Conservation (phyloP, 2,329 filamentous ascomycete species). For the Colletotrichum eremochloae region DNA sequence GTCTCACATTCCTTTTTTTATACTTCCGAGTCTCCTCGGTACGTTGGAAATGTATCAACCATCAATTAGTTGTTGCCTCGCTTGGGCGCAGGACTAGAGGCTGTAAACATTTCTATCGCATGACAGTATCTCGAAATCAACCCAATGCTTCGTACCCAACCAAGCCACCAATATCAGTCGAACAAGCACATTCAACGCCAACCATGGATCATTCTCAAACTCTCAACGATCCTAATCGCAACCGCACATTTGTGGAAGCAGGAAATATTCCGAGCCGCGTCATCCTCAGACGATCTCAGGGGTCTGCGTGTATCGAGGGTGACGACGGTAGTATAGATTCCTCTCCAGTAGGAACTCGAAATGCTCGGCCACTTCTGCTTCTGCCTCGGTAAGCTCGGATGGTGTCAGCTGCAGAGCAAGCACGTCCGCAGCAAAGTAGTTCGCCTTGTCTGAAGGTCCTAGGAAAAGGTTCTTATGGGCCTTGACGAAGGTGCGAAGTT, state of each 20-base stretch:
- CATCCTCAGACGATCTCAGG: not conserved
- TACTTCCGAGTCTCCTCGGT: no score
- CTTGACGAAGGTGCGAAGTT: not conserved
- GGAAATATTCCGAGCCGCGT: not conserved
- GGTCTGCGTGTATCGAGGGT: not conserved
- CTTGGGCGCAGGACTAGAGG: not conserved
- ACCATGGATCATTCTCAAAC: not conserved
- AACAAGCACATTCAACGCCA: not conserved
- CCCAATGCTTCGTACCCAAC: conserved; percentile 13
- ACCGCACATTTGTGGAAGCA: not conserved
- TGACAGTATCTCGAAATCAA: not conserved
- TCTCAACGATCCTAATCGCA: not conserved
- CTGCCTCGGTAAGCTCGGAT: not conserved
- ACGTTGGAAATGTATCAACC: no score
- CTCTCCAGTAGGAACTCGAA: not conserved
- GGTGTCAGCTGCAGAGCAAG: not conserved
- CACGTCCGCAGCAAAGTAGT: not conserved
- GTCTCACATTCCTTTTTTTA: not conserved
- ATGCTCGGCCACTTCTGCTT: not conserved
- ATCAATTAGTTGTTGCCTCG: no score
- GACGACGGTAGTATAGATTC: not conserved
- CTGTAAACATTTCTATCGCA: no score
- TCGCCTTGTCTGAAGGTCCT: not conserved
- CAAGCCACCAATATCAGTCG: not conserved
- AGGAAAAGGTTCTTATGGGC: no score